Evolutionary conservation across 441 rosid genomes (phyloP).

Genomic region (Pelargonium myrrhifolium): DNA sequence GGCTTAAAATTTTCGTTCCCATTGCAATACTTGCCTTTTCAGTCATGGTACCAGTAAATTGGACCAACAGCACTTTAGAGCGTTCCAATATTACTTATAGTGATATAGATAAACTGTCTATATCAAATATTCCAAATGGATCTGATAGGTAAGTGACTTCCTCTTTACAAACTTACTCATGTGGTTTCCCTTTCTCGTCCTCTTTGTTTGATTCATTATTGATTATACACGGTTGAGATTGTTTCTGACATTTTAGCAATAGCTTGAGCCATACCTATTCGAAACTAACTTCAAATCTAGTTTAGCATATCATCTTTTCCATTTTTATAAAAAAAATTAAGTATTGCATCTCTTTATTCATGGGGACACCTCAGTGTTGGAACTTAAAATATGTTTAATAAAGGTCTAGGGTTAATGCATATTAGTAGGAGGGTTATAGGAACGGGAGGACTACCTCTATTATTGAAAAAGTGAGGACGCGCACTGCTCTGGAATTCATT

Average conservation of each 20-base stretch:
- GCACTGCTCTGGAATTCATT: not conserved
- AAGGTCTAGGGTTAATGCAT: not conserved
- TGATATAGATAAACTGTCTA: slow-evolving; percentile 78
- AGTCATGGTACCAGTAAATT: slow-evolving; percentile 73
- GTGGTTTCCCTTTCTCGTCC: not conserved
- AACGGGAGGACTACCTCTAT: not conserved
- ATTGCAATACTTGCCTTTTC: slow-evolving; percentile 71
- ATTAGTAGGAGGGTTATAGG: not conserved
- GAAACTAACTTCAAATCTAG: not conserved
- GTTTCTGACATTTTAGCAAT: not conserved
- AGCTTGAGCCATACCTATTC: not conserved
- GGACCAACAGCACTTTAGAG: slow-evolving; percentile 38
- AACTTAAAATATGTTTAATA: no score
- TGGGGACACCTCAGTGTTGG: not conserved
- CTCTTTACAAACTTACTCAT: not conserved
- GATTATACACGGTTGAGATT: not conserved
- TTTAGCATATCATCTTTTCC: not conserved
- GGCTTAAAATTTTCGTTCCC: slow-evolving; percentile 88
- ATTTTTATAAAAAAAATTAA: not conserved
- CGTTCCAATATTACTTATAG: slow-evolving; percentile 56
- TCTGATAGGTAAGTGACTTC: slow-evolving; percentile 50
- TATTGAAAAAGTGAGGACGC: not conserved
- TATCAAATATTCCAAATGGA: slow-evolving; percentile 58
- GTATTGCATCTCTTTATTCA: not conserved
- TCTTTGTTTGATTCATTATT: not conserved